These are phyloP conservation scores for Xylariaceae sp. DNA, from an alignment of 2,329 filamentous ascomycete genomes.

Conservation along the genomic window DNA sequence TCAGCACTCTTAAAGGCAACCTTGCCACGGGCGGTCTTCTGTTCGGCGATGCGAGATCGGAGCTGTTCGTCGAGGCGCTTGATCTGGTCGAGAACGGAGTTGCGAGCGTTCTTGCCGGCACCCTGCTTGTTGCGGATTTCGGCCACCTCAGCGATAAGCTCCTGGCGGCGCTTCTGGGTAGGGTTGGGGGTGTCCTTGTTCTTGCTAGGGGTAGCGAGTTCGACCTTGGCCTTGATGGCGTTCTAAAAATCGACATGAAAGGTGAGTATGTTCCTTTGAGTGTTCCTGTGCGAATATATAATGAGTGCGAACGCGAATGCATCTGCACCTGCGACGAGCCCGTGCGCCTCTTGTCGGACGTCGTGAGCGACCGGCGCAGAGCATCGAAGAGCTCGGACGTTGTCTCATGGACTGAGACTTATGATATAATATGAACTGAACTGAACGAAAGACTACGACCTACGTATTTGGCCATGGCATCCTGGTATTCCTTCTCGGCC, in stretches of 20 bases:
- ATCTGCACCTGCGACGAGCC: too few species aligned
- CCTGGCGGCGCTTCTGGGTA: conserved; percentile 73
- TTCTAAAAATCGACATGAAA: conserved; percentile 51
- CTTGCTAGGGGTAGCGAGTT: conserved; percentile 68
- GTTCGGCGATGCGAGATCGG: conserved; percentile 76
- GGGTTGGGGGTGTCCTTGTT: conserved; percentile 76
- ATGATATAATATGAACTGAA: too few species aligned
- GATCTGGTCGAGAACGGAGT: conserved; percentile 78
- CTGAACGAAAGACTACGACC: conserved; percentile 13
- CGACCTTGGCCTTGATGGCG: conserved; percentile 81
- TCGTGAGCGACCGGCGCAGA: background rate
- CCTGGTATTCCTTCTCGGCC: conserved; percentile 81
- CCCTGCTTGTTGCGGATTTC: conserved; percentile 84
- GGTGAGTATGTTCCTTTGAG: background rate
- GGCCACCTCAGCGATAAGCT: conserved; percentile 75
- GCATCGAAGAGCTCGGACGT: background rate
- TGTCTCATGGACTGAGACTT: too few species aligned
- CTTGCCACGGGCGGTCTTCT: conserved; percentile 78
- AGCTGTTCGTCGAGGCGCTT: conserved; percentile 87
- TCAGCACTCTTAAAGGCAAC: conserved; percentile 81
- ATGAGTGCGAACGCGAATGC: too few species aligned
- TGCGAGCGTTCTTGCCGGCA: conserved; percentile 76
- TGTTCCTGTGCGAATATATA: too few species aligned
- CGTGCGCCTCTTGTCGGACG: too few species aligned
- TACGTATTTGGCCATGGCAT: conserved; percentile 57